Conservation (phyloP, 768 basidiomycete genomes). For the Agaricus blazei region DNA sequence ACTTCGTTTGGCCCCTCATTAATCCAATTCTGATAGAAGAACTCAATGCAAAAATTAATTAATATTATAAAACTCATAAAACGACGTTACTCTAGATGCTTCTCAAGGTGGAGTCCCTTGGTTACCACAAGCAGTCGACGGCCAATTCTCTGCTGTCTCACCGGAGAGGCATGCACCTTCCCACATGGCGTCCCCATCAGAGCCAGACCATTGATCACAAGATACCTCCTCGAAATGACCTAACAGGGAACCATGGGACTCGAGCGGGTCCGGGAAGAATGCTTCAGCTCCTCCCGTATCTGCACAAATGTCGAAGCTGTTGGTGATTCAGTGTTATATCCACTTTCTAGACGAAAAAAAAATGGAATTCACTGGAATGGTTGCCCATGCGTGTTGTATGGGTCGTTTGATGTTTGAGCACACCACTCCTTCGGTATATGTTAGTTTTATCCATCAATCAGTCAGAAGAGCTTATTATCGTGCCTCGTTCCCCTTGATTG, state of each 20-base stretch:
- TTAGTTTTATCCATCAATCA: not conserved
- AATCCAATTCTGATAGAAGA: constrained; percentile 27
- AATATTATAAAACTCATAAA: too few relatives aligned
- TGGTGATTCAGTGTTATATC: not conserved
- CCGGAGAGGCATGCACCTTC: constrained; percentile 48
- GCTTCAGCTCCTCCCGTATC: constrained; percentile 46
- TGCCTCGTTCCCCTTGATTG: constrained; percentile 40
- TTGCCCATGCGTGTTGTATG: constrained; percentile 35
- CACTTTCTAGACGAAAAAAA: not conserved
- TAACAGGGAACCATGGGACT: constrained; percentile 45
- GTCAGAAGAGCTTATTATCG: not conserved
- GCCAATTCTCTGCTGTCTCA: constrained; percentile 47
- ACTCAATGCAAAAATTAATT: constrained; percentile 14
- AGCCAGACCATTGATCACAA: constrained; percentile 53
- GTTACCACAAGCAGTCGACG: constrained; percentile 47
- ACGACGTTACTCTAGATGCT: not conserved
- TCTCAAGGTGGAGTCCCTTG: constrained; percentile 32
- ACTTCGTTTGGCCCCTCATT: constrained; percentile 32
- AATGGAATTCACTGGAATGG: constrained; percentile 42
- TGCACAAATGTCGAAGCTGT: constrained; percentile 56
- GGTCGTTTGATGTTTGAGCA: constrained; percentile 39
- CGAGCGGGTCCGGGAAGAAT: constrained; percentile 44
- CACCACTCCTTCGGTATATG: constrained; percentile 38
- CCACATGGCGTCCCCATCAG: constrained; percentile 41
- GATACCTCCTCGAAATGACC: constrained; percentile 53